A percentile compares a stretch with the other conserved stretches of the same genome.
Evolutionary conservation across 208 protist species (phyloP).

Genomic region (Leishmania turanica): DNA sequence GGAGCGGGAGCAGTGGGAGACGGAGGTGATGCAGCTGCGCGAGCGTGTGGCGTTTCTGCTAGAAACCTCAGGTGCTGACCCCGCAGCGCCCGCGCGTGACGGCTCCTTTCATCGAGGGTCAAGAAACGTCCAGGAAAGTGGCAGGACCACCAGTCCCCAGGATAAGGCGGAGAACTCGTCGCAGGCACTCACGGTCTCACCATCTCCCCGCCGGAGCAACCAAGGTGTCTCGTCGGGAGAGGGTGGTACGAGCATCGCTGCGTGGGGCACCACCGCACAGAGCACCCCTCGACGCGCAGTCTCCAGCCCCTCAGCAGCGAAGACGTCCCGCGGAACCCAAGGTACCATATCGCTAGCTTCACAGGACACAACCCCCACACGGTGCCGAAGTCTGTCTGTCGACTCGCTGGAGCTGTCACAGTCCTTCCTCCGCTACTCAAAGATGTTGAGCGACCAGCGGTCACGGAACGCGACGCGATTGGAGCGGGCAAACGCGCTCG

Average conservation of each 20-base stretch:
- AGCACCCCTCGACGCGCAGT: background rate
- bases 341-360: background rate
- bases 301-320: background rate
- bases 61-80: background rate
- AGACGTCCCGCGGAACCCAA: background rate
- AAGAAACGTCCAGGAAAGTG: background rate
- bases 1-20: slow-evolving; percentile 37
- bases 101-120: background rate
- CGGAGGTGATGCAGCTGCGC: slow-evolving; percentile 36
- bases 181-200: slow-evolving; percentile 17
- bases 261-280: background rate
- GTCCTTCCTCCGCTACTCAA: slow-evolving; percentile 60
- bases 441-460: slow-evolving; percentile 42
- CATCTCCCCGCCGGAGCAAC: slow-evolving; percentile 3
- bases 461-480: slow-evolving; percentile 42
- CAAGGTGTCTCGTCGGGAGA: background rate
- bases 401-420: slow-evolving; percentile 52
- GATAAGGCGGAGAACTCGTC: slow-evolving; percentile 6
- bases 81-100: background rate
- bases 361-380: slow-evolving; percentile 5
- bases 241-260: background rate
- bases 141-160: background rate
- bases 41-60: slow-evolving; percentile 26
- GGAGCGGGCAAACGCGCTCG: slow-evolving; percentile 30
- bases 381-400: slow-evolving; percentile 22